phyloP scores from a whole-genome alignment of 306 rosid genomes.

The Geum urbanum region DNA sequence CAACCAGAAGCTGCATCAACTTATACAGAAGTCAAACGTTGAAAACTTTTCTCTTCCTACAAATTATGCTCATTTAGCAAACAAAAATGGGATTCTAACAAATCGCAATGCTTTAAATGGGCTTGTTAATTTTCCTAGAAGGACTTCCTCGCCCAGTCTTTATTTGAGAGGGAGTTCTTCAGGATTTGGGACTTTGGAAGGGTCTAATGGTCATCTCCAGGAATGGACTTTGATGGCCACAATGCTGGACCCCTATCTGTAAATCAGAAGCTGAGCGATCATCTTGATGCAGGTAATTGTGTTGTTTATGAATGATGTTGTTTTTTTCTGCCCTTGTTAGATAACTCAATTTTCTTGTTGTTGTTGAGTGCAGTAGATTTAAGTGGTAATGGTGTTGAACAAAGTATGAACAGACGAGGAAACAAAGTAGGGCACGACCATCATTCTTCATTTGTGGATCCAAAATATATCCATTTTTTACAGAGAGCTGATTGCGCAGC shows the following conservation, averaged over 20 bases:
- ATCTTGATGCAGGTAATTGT: slow-evolving; percentile 52
- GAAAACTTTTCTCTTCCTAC: slow-evolving; percentile 18
- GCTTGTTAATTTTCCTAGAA: slow-evolving; percentile 52
- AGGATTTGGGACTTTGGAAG: slow-evolving; percentile 42
- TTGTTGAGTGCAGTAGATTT: slow-evolving; percentile 31
- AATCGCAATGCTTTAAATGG: slow-evolving; percentile 45
- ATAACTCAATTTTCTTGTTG: not conserved
- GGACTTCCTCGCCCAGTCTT: slow-evolving; percentile 72
- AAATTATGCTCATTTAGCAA: slow-evolving; percentile 39
- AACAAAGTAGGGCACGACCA: slow-evolving; percentile 43
- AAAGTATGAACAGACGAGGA: slow-evolving; percentile 36
- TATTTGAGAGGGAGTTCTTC: slow-evolving; percentile 51
- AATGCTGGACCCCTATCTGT: slow-evolving; percentile 42
- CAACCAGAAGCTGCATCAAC: slow-evolving; percentile 32
- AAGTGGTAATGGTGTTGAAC: slow-evolving; percentile 39
- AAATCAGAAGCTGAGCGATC: slow-evolving; percentile 45
- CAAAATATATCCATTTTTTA: slow-evolving; percentile 42
- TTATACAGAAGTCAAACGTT: slow-evolving; percentile 25
- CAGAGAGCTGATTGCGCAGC: slow-evolving; percentile 56
- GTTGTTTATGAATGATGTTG: not conserved
- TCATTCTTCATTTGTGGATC: slow-evolving; percentile 49
- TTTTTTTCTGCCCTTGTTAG: not conserved
- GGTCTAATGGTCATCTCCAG: slow-evolving; percentile 33
- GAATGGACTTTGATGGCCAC: slow-evolving; percentile 42
- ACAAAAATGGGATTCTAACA: slow-evolving; percentile 46